A percentile compares a stretch with the other conserved stretches of the same genome.
These are phyloP conservation scores for Aegilops longissima DNA, from an alignment of 176 grass and related monocot genomes.

Conservation along the genomic window DNA sequence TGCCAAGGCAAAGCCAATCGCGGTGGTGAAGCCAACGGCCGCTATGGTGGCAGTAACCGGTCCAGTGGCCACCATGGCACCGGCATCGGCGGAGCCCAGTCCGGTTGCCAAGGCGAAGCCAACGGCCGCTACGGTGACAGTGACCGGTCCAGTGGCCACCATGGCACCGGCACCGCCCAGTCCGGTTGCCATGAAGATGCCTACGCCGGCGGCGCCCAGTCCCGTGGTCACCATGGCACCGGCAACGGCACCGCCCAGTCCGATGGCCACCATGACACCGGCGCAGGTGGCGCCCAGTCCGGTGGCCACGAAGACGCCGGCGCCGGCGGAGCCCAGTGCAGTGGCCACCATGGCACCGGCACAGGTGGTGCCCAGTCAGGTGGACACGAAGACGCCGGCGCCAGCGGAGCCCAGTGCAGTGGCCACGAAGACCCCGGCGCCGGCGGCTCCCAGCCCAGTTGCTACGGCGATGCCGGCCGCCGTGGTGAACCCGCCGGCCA, in stretches of 20 bases:
- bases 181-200: not conserved
- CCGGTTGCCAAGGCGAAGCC: not conserved
- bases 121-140: no score
- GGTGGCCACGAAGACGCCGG: not conserved
- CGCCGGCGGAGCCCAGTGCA: not conserved
- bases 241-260: not conserved
- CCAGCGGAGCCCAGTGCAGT: not conserved
- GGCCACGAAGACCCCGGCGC: not conserved
- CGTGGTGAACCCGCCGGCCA: not conserved
- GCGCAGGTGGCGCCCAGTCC: not conserved
- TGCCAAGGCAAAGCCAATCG: not conserved
- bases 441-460: not conserved
- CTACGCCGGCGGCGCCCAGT: not conserved
- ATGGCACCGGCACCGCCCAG: not conserved
- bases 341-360: not conserved
- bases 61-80: slow-evolving; percentile 1
- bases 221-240: not conserved
- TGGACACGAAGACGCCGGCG: not conserved
- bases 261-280: not conserved
- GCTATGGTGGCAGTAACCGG: no score
- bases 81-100: not conserved
- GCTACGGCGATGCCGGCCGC: not conserved
- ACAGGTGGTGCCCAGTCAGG: not conserved
- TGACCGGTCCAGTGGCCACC: not conserved
- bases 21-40: no score